Percentiles rank a stretch among this genome's conserved stretches.
Evolutionary conservation across 768 basidiomycete genomes (phyloP).

Genomic region (Trametes punicea): DNA sequence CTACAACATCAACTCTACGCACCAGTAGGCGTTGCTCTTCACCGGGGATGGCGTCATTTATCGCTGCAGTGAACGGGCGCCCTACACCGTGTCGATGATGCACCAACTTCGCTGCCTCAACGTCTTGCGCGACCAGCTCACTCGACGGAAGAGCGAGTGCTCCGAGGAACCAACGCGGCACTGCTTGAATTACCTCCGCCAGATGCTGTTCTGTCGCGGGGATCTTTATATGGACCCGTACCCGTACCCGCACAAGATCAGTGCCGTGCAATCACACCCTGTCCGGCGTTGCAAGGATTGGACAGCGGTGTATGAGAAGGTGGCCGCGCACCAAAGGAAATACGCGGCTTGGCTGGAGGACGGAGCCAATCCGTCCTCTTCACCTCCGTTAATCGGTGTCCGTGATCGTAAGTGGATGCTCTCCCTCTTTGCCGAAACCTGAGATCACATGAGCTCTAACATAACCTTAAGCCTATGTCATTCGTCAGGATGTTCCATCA

Average conservation of each 20-base stretch:
- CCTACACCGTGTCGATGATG: slow-evolving; percentile 37
- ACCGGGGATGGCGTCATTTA: slow-evolving; percentile 27
- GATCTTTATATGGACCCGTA: slow-evolving; percentile 33
- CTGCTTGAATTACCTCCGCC: slow-evolving; percentile 40
- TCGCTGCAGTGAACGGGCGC: slow-evolving; percentile 22
- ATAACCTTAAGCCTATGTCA: no score
- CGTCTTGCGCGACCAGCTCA: slow-evolving; percentile 17
- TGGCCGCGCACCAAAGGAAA: slow-evolving; percentile 18
- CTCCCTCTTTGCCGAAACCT: no score
- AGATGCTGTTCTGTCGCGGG: slow-evolving; percentile 36
- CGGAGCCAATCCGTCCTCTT: background rate
- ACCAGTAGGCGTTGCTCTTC: slow-evolving; percentile 27
- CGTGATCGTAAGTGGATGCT: background rate
- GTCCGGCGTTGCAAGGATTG: slow-evolving; percentile 23
- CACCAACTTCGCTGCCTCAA: slow-evolving; percentile 34
- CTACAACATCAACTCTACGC: slow-evolving; percentile 10
- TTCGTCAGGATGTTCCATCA: no score
- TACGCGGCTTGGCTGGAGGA: background rate
- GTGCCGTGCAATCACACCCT: slow-evolving; percentile 8
- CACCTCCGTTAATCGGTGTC: background rate
- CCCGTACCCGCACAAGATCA: slow-evolving; percentile 12
- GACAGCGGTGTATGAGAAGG: slow-evolving; percentile 23
- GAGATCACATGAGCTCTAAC: no score
- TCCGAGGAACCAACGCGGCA: slow-evolving; percentile 24
- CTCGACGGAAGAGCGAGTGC: background rate